phyloP scores from a whole-genome alignment of 495 filamentous ascomycete species.

The Daldinia concentrica region DNA sequence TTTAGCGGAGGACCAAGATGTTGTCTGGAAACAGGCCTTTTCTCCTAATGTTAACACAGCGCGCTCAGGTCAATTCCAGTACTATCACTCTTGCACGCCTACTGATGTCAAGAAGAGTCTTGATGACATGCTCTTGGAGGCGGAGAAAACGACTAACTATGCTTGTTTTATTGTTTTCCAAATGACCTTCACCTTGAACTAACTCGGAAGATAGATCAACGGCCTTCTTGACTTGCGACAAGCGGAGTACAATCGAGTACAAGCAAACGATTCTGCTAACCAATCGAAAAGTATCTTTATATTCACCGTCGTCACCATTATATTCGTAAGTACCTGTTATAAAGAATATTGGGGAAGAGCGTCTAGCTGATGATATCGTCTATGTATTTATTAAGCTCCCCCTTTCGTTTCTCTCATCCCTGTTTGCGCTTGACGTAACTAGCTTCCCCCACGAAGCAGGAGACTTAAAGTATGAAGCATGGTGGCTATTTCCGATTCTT shows the following conservation, averaged over 20 bases:
- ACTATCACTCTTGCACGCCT: conserved; percentile 31
- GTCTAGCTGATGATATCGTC: conserved; percentile 6
- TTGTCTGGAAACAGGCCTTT: conserved; percentile 34
- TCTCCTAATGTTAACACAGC: neutral
- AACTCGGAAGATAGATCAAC: conserved; percentile 21
- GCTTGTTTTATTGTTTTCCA: conserved; percentile 3
- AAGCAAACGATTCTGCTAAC: conserved; percentile 23
- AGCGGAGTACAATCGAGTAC: conserved; percentile 30
- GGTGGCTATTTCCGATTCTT: conserved; percentile 31
- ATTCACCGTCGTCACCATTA: conserved; percentile 27
- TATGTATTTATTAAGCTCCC: conserved; percentile 26
- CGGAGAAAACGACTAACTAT: conserved; percentile 23
- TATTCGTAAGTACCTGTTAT: conserved; percentile 22
- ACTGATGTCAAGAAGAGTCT: conserved; percentile 38
- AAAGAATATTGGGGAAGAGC: neutral
- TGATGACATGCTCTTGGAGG: conserved; percentile 41
- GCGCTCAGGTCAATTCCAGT: neutral
- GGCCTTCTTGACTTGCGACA: conserved; percentile 30
- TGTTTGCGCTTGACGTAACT: conserved; percentile 29
- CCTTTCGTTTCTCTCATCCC: conserved; percentile 33
- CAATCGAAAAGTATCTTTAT: conserved; percentile 27
- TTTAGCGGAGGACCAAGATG: conserved; percentile 45
- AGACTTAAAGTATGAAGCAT: conserved; percentile 18
- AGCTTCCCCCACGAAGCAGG: conserved; percentile 27
- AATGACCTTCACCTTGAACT: neutral